Base-by-base conservation (phyloP, 169 alveolate species). In the Plasmodium knowlesi region DNA sequence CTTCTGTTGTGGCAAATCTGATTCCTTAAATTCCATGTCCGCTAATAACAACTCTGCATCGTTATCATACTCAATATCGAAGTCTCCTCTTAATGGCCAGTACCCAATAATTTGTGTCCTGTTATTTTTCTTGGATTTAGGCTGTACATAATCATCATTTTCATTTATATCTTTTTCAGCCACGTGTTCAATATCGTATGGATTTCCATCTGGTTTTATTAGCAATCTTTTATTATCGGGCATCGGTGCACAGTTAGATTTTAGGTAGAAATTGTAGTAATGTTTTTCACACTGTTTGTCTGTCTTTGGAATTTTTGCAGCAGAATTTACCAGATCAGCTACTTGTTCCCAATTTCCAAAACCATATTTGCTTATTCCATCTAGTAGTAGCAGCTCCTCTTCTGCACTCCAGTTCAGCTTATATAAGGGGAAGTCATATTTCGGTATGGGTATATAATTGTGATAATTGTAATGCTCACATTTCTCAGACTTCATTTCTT, bases 21-120 rank as follows among this genome's bases (percentile, higher is more conserved):
- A 95, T 54, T 95, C 95, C 73, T 97, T 96, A 97, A 99, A 99
- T 89, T 99, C 99, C 99, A 99, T 98, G 92, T 99, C 99, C 0
- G 99, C 99, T 19, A 99, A 93, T 39, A 98, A 96, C 28, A 98
- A 95, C 93, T 99, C 99, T 22, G 99, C 99, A 96, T 99, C 99
- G 96, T 98, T 98, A 94, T 99, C 99, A 95, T 98, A 99, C 89
- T 99, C 99, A 14, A 98, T 97, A 92, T 99, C 99, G 94, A 99
- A 99, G 93, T 99, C 99, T 6, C 99, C 99, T 94, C 99, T 97
- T 84, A 98, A 95, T 25, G 99, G 99, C 98, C 99, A 96, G 93
- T 98, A 99, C 1, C 99, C 99, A 46, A 97, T 96, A 43, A 96
- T 96, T 84, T 97, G 97, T 25, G 98, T 98, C 84, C 97, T 96